These are phyloP conservation scores for Agapanthus africanus DNA, from an alignment of 106 monocot species.

Conservation along the genomic window DNA sequence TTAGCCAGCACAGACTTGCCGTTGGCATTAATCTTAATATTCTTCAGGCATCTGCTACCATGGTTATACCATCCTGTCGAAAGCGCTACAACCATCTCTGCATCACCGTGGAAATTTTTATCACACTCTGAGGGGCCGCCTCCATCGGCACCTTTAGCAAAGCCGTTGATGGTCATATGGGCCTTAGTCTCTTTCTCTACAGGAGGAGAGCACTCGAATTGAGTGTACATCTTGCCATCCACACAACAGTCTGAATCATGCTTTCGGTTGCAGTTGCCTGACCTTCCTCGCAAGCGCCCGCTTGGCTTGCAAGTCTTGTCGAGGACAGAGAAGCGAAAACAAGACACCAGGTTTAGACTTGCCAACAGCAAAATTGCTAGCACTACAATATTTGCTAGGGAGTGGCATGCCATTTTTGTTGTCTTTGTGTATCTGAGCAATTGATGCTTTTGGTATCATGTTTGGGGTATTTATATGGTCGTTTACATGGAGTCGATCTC, in stretches of 20 bases:
- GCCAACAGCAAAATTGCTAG: too few relatives aligned
- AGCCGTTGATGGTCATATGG: conserved; percentile 19
- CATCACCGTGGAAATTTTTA: conserved; percentile 14
- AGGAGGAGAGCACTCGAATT: conserved; percentile 26
- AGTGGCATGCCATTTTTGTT: too few relatives aligned
- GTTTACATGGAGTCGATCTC: too few relatives aligned
- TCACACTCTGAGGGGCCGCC: conserved; percentile 32
- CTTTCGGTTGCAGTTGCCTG: conserved; percentile 10
- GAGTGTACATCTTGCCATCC: conserved; percentile 17
- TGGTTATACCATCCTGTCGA: conserved; percentile 28
- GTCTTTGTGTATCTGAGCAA: too few relatives aligned
- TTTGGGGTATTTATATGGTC: too few relatives aligned
- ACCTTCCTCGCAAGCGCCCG: conserved; percentile 13
- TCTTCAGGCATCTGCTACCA: background rate
- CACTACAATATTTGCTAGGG: too few relatives aligned
- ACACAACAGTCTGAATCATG: conserved; percentile 13
- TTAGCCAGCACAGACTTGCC: conserved; percentile 24
- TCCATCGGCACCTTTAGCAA: conserved; percentile 19
- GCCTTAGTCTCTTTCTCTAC: conserved; percentile 11
- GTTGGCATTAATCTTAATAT: conserved; percentile 23
- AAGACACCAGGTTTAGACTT: too few relatives aligned
- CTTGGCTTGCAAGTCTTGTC: background rate
- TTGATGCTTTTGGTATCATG: too few relatives aligned
- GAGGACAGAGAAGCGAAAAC: too few relatives aligned
- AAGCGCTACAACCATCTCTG: conserved; percentile 22